These are phyloP conservation scores for Purpureocillium lavendulum DNA, from an alignment of 2,329 filamentous ascomycete genomes.

Conservation along the genomic window DNA sequence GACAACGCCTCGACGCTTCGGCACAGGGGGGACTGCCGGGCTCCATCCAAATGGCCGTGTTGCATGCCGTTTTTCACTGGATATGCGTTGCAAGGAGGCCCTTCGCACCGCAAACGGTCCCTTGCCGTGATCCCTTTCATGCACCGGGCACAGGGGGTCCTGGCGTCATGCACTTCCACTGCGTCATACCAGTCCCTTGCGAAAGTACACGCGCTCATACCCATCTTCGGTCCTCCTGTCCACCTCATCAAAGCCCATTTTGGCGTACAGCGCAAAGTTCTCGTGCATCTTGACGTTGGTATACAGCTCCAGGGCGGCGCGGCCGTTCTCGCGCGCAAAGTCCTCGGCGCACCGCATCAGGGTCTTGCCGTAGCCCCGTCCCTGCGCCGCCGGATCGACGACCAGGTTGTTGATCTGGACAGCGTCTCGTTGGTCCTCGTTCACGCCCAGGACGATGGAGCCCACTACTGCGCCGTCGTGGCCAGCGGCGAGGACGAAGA, in stretches of 20 bases:
- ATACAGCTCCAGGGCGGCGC: conserved; percentile 18
- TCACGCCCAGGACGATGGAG: conserved; percentile 15
- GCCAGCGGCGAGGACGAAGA: conserved; percentile 14
- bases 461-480: conserved; percentile 9
- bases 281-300: conserved; percentile 27
- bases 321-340: conserved; percentile 13
- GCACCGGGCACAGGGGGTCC: too few relatives aligned
- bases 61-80: too few relatives aligned
- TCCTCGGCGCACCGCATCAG: conserved; percentile 22
- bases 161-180: too few relatives aligned
- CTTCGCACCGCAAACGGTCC: not conserved
- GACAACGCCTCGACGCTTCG: too few relatives aligned
- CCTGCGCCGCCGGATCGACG: conserved; percentile 19
- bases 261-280: conserved; percentile 17
- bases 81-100: too few relatives aligned
- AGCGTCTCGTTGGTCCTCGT: conserved; percentile 11
- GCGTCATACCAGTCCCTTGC: conserved; percentile 14
- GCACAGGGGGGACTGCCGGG: too few relatives aligned
- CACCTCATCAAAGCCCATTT: conserved; percentile 23
- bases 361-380: conserved; percentile 20
- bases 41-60: too few relatives aligned
- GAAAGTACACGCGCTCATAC: conserved; percentile 25
- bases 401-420: conserved; percentile 17
- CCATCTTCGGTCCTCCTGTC: conserved; percentile 20
- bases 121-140: too few relatives aligned